These are phyloP conservation scores for Cordyceps cicadae DNA, from an alignment of 2,329 filamentous ascomycete genomes.

Conservation along the genomic window DNA sequence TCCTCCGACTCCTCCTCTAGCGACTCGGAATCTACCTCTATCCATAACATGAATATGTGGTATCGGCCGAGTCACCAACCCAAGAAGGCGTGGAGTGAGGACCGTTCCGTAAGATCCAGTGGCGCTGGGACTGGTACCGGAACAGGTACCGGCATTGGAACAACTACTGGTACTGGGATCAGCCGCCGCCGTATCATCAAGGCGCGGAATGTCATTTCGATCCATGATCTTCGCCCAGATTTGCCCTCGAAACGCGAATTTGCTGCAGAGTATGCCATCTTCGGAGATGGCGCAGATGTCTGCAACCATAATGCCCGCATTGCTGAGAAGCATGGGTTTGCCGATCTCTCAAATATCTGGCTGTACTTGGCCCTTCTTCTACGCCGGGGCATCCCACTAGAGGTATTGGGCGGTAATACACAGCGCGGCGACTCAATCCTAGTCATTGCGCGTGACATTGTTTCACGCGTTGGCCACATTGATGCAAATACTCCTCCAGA, in stretches of 20 bases:
- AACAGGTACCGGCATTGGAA: slow-evolving; percentile 42
- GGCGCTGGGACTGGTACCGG: slow-evolving; percentile 51
- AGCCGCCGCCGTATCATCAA: slow-evolving; percentile 39
- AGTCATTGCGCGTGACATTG: slow-evolving; percentile 58
- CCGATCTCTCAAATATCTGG: slow-evolving; percentile 77
- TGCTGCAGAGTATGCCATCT: slow-evolving; percentile 73
- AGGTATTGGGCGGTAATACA: slow-evolving; percentile 48
- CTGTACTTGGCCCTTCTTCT: slow-evolving; percentile 69
- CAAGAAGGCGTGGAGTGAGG: slow-evolving; percentile 48
- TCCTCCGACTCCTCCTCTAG: slow-evolving; percentile 45
- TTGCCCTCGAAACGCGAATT: slow-evolving; percentile 73
- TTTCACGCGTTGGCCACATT: slow-evolving; percentile 31
- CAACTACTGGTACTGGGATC: slow-evolving; percentile 37
- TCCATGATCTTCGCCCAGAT: slow-evolving; percentile 60
- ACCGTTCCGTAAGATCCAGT: slow-evolving; percentile 50
- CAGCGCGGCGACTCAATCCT: slow-evolving; percentile 50
- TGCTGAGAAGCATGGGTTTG: slow-evolving; percentile 60
- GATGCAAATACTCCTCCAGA: slow-evolving; percentile 12
- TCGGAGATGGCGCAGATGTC: slow-evolving; percentile 71
- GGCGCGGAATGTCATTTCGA: slow-evolving; percentile 62
- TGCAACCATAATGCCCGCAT: slow-evolving; percentile 77
- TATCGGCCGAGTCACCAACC: slow-evolving; percentile 45
- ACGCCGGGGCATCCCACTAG: slow-evolving; percentile 64
- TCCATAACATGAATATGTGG: slow-evolving; percentile 50
- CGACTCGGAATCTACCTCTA: slow-evolving; percentile 56